These are phyloP conservation scores for Colletotrichum cereale DNA, from an alignment of 2,329 filamentous ascomycete species.

Conservation along the genomic window DNA sequence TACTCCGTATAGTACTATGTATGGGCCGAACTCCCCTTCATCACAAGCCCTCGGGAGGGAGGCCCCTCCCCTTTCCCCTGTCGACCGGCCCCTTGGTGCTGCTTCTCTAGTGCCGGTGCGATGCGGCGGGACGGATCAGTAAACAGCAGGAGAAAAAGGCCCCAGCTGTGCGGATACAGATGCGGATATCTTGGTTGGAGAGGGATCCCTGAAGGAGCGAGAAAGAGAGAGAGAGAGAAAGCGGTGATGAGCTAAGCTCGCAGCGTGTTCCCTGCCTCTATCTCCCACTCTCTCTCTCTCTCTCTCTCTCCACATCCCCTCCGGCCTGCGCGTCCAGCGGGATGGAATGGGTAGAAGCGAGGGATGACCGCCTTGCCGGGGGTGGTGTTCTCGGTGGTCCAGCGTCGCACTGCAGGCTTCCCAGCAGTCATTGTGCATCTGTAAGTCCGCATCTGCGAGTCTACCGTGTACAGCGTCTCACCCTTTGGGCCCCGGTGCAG, in stretches of 20 bases:
- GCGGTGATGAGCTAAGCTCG: constrained; percentile 19
- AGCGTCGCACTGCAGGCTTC: constrained; percentile 24
- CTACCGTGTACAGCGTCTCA: constrained; percentile 22
- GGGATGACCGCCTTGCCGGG: background rate
- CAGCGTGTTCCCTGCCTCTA: constrained; percentile 28
- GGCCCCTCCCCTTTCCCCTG: background rate
- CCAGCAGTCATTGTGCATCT: constrained; percentile 19
- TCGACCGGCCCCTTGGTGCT: background rate
- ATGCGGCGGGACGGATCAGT: constrained; percentile 21
- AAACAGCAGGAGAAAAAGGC: background rate
- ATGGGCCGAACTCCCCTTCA: background rate
- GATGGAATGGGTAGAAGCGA: background rate
- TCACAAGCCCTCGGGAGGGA: background rate
- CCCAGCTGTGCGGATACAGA: constrained; percentile 1
- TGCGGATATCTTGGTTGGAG: constrained; percentile 15
- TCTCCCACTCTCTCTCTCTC: too few species aligned
- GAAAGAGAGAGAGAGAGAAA: background rate
- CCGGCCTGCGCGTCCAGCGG: constrained; percentile 2
- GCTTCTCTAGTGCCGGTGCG: constrained; percentile 20
- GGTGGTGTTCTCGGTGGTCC: background rate
- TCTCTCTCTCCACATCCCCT: background rate
- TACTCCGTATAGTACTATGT: too few species aligned
- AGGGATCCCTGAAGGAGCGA: constrained; percentile 1
- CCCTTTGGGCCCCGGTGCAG: constrained; percentile 1
- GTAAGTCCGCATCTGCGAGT: background rate